Evolutionary conservation across 1,284 basidiomycete species (phyloP).

Genomic region (Sporisorium scitamineum): DNA sequence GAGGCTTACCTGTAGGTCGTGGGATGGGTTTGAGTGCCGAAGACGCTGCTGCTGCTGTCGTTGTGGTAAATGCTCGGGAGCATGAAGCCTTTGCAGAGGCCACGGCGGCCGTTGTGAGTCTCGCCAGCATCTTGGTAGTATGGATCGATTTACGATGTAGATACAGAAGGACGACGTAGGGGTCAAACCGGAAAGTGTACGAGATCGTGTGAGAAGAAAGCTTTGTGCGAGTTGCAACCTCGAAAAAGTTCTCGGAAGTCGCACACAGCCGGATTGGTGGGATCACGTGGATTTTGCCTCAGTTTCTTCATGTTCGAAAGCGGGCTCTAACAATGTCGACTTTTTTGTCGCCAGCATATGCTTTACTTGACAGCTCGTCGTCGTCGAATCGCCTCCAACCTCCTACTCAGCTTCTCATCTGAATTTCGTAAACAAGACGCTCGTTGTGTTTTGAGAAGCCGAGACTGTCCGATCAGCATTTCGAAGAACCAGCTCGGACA

Average conservation of each 20-base stretch:
- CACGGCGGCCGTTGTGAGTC: conserved; percentile 8
- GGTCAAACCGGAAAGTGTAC: neutral
- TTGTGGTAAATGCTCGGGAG: conserved; percentile 25
- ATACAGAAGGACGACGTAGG: neutral
- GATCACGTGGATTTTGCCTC: neutral
- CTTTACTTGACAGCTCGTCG: conserved; percentile 2
- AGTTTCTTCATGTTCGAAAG: neutral
- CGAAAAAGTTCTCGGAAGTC: conserved; percentile 40
- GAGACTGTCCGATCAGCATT: neutral
- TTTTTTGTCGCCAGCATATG: neutral
- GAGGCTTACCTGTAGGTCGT: conserved; percentile 15
- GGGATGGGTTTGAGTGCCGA: conserved; percentile 18
- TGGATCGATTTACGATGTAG: neutral
- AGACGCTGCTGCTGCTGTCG: conserved; percentile 12
- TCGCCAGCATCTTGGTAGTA: conserved; percentile 15
- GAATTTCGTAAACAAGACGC: neutral
- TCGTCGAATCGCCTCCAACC: neutral
- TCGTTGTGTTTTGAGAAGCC: neutral
- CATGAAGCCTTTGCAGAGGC: conserved; percentile 20
- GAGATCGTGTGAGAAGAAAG: conserved; percentile 12
- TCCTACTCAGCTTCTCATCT: neutral
- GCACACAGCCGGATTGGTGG: conserved; percentile 11
- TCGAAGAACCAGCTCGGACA: neutral
- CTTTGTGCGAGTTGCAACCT: conserved; percentile 10
- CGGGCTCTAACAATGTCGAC: neutral